Evolutionary conservation across 225 moss, liverwort and hornwort species (phyloP), one percentile per base, ranked within the genome.

Genomic region (Polytrichum formosum): DNA sequence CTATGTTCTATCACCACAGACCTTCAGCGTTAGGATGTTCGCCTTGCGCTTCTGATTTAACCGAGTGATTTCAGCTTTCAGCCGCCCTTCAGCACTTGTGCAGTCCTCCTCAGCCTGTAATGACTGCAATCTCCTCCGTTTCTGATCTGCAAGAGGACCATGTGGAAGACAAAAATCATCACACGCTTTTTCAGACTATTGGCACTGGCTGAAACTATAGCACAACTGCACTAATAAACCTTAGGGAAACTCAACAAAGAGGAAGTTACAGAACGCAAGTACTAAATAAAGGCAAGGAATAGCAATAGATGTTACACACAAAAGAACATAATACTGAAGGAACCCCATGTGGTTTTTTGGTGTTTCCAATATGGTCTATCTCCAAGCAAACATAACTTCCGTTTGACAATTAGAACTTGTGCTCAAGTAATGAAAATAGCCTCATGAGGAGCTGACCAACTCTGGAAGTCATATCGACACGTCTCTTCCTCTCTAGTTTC

Each of bases 1-100:
- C 13, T 46, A 13, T 1, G 3, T 13, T 3, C 13, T 16, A 46
- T 46, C 46, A 6, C 31, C 67, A 74, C 70, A 28, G 58, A 98
- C 97, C 94, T 88, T 94, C 35, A 98, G 76, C 28, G 68, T 76
- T 18, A 91, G 62, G 46, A 94, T 78, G 66, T 94, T 98, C 29
- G 66, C 77, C 72, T 79, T 85, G 26, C 97, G 97, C 26, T 85
- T 53, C 71, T 28, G 23, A 75, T 80, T 80, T 22, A 81, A 69
- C 22, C 75, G 70, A 26, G 65, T 71, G 31, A 94, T 92, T 1
- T 61, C 78, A 64, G 73, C 53, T 67, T 75, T 77, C 54, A 92
- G 81, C 65, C 88, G 86, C 69, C 74, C 78, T 80, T 91, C 94
- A 75, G 83, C 89, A 81, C 82, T 86, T 61, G 33, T 74, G 64